phyloP scores from a whole-genome alignment of 2,329 filamentous ascomycete genomes.

The Pyrenochaeta sp. region DNA sequence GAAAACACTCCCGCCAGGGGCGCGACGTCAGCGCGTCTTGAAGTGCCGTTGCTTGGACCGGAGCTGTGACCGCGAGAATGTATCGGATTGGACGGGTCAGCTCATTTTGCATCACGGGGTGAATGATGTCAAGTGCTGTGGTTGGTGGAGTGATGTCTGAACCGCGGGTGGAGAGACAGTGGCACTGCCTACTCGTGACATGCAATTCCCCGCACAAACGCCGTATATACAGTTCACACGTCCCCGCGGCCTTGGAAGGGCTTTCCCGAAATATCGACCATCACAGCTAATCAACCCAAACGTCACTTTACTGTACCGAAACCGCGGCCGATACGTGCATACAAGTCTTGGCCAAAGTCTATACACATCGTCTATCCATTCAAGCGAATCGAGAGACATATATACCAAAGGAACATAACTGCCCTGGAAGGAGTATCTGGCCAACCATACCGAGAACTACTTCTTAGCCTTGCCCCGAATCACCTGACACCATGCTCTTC shows the following conservation, averaged over 20 bases:
- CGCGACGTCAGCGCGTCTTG: constrained; percentile 31
- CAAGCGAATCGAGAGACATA: constrained; percentile 5
- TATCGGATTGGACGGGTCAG: constrained; percentile 31
- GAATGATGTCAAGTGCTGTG: constrained; percentile 32
- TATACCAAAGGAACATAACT: constrained; percentile 11
- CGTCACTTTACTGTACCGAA: constrained; percentile 14
- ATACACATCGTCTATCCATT: constrained; percentile 1
- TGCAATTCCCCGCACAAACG: constrained; percentile 33
- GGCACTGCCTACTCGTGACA: constrained; percentile 39
- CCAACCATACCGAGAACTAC: constrained; percentile 2
- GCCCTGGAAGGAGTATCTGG: constrained; percentile 4
- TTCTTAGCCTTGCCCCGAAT: constrained; percentile 6
- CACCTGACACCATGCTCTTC: constrained; percentile 37
- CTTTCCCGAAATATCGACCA: constrained; percentile 22
- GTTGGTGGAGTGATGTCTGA: constrained; percentile 45
- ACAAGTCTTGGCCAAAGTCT: constrained; percentile 18
- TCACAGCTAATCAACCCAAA: constrained; percentile 18
- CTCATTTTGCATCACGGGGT: constrained; percentile 11
- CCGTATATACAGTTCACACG: constrained; percentile 34
- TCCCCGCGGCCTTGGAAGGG: constrained; percentile 19
- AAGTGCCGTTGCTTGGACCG: constrained; percentile 22
- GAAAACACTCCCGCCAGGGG: constrained; percentile 28
- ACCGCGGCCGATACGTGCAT: constrained; percentile 29
- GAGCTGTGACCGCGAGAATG: constrained; percentile 35
- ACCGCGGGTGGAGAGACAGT: constrained; percentile 36